Percentiles rank a stretch among this genome's conserved stretches.
phyloP scores from a whole-genome alignment of 768 basidiomycete species.

The Gelatoporia subvermispora region DNA sequence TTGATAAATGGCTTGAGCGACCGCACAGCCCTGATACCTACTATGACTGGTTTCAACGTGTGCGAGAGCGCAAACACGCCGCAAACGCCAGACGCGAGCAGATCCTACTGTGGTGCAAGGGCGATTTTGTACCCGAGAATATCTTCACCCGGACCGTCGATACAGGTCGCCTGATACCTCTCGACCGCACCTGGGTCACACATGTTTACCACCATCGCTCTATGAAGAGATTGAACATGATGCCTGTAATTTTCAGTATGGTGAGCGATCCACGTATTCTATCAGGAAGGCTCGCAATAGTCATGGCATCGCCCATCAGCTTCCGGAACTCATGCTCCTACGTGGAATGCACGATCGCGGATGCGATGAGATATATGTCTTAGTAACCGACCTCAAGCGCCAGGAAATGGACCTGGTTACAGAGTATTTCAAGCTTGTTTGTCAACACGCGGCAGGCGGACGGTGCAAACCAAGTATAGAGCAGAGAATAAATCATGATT shows the following conservation, averaged over 20 bases:
- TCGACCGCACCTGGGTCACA: constrained; percentile 79
- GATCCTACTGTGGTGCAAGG: constrained; percentile 52
- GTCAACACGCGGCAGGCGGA: constrained; percentile 57
- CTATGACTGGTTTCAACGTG: constrained; percentile 70
- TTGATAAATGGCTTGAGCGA: constrained; percentile 75
- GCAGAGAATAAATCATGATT: constrained; percentile 59
- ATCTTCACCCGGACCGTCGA: constrained; percentile 77
- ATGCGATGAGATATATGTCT: constrained; percentile 74
- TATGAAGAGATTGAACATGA: constrained; percentile 70
- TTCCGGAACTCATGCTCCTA: constrained; percentile 75
- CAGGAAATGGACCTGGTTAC: constrained; percentile 80
- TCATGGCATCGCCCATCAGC: constrained; percentile 31
- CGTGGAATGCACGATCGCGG: constrained; percentile 78
- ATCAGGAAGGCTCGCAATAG: background rate
- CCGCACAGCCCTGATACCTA: constrained; percentile 66
- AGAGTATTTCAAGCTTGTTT: constrained; percentile 74
- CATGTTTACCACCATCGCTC: constrained; percentile 76
- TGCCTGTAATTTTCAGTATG: constrained; percentile 80
- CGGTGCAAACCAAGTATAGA: constrained; percentile 64
- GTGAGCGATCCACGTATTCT: constrained; percentile 32
- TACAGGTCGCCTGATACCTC: constrained; percentile 70
- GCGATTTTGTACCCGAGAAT: constrained; percentile 74
- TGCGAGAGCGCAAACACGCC: constrained; percentile 61
- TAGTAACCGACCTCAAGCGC: constrained; percentile 74
- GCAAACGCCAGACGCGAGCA: constrained; percentile 38